Evolutionary conservation across 2,329 filamentous ascomycete genomes (phyloP).

Genomic region (Thelonectria rubi): DNA sequence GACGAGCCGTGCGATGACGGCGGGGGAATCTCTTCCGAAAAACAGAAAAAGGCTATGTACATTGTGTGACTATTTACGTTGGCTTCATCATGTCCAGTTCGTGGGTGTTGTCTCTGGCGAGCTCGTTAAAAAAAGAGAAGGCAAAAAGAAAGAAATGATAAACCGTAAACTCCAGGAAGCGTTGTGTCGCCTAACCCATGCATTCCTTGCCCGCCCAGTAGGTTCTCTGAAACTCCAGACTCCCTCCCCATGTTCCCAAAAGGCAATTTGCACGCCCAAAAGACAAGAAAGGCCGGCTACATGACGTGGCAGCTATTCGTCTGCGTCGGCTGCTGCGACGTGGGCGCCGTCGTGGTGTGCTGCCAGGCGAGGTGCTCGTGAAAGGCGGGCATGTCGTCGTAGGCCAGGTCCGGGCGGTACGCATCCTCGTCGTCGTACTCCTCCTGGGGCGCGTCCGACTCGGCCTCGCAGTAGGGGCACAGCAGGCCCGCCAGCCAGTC

Average conservation of each 20-base stretch:
- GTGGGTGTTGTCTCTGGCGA: constrained; percentile 26
- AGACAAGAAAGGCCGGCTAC: constrained; percentile 43
- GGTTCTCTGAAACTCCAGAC: constrained; percentile 34
- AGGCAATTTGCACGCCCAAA: constrained; percentile 4
- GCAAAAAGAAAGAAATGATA: no score
- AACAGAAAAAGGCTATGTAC: constrained; percentile 30
- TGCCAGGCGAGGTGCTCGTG: constrained; percentile 67
- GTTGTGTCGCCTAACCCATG: constrained; percentile 15
- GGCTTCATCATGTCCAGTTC: constrained; percentile 24
- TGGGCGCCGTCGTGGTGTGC: constrained; percentile 55
- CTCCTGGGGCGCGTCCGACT: constrained; percentile 53
- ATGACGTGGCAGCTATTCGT: constrained; percentile 57
- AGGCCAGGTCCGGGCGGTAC: constrained; percentile 59
- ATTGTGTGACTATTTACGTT: constrained; percentile 35
- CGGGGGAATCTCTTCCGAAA: constrained; percentile 16
- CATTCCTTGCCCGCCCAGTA: constrained; percentile 8
- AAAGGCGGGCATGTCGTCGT: constrained; percentile 58
- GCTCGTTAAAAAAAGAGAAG: constrained; percentile 23
- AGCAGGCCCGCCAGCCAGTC: constrained; percentile 62
- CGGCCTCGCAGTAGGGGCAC: constrained; percentile 67
- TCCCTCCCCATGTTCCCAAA: constrained; percentile 31
- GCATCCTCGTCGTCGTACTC: constrained; percentile 61
- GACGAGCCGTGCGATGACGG: constrained; percentile 10
- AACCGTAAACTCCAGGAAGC: constrained; percentile 18
- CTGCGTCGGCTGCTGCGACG: constrained; percentile 46